phyloP scores from a whole-genome alignment of 208 protist genomes.

The Crithidia expoeki region DNA sequence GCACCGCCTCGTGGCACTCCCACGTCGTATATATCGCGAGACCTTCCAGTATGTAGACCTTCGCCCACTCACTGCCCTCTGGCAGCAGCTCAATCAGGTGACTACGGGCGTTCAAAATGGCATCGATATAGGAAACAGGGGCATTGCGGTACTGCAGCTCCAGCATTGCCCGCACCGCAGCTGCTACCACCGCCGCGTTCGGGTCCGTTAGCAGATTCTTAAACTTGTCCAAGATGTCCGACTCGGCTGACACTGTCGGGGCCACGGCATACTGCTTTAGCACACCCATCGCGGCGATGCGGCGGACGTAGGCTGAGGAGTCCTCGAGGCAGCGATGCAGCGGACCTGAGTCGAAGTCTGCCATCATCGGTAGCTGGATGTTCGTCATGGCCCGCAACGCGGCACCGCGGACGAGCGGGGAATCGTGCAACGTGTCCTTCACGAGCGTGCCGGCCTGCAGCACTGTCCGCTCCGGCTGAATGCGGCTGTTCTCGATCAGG shows the following conservation, averaged over 20 bases:
- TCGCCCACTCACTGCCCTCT: constrained; percentile 97
- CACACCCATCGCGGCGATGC: constrained; percentile 97
- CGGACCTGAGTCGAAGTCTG: constrained; percentile 96
- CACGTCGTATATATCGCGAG: constrained; percentile 65
- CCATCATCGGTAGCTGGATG: constrained; percentile 97
- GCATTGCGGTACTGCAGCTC: constrained; percentile 56
- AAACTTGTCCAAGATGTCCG: constrained; percentile 89
- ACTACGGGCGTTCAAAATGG: constrained; percentile 67
- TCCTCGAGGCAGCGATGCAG: constrained; percentile 94
- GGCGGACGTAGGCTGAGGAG: constrained; percentile 98
- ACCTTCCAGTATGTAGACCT: constrained; percentile 97
- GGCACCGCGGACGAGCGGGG: constrained; percentile 97
- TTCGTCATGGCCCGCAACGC: constrained; percentile 99
- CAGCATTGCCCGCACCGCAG: constrained; percentile 93
- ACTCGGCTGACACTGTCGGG: constrained; percentile 85
- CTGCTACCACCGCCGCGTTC: constrained; percentile 97
- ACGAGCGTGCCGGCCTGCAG: constrained; percentile 97
- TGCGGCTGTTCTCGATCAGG: constrained; percentile 97
- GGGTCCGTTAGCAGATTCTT: constrained; percentile 94
- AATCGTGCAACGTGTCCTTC: constrained; percentile 95
- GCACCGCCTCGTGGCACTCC: constrained; percentile 32
- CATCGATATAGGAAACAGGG: constrained; percentile 27
- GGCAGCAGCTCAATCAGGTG: constrained; percentile 93
- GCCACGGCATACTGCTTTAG: constrained; percentile 98
- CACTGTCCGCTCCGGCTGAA: constrained; percentile 97